Evolutionary conservation across 2,329 filamentous ascomycete genomes (phyloP), one percentile per base, ranked within the genome.

Genomic region (Nannizziopsis arthrosporioides): DNA sequence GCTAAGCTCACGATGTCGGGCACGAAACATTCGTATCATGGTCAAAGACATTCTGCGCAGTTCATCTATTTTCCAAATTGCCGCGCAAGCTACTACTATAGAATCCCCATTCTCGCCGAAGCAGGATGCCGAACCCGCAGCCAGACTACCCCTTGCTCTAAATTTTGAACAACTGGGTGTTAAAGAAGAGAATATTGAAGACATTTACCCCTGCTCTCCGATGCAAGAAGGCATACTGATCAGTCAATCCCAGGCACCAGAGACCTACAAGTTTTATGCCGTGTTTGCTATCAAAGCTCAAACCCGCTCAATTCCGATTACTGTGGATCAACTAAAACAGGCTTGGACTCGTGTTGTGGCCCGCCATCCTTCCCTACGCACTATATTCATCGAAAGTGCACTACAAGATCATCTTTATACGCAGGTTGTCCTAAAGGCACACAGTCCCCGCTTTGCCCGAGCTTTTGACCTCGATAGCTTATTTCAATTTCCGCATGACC

Each of bases 151-250:
- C 7, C 22, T 7, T 27, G 22, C 22, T 27, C 22, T 7, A 27
- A 27, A 3, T 27, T 27, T 27, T 4, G 43, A 31, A 3, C 4
- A 36, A 10, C 34, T 36, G 4, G 14, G 14, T 12, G 11, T 36
- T 15, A 15, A 36, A 3, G 9, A 12, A 10, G 34, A 36, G 14
- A 10, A 12, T 36, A 55, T 64, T 44, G 55, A 61, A 34, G 61
- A 63, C 42, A 52, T 60, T 5, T 64, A 62, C 41, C 61, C 62
- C 11, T 62, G 59, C 36, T 63, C 57, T 6, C 52, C 61, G 3
- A 46, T 57, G 43, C 56, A 58, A 49, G 52, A 54, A 14, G 56
- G 56, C 10, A 48, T 53, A 12, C 36, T 53, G 22, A 31, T 53
- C 8, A 53, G 51, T 15, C 51, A 50, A 30, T 39, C 36, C 17